Evolutionary conservation across 768 basidiomycete genomes (phyloP).

Genomic region (Lactarius hengduanensis): DNA sequence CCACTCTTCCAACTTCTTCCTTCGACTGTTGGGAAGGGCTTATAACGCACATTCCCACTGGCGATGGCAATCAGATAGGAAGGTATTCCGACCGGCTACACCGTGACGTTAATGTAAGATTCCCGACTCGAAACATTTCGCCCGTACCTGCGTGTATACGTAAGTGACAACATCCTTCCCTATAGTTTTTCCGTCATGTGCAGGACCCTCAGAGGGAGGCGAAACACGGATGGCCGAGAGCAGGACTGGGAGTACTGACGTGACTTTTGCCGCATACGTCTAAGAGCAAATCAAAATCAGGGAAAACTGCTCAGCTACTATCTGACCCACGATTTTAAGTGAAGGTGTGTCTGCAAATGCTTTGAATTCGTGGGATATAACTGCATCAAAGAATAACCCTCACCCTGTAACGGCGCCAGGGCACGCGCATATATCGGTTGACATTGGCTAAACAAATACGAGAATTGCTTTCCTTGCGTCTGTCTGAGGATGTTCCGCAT

Average conservation of each 20-base stretch:
- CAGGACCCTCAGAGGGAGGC: conserved; percentile 66
- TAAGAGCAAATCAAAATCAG: conserved; percentile 34
- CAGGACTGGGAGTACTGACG: conserved; percentile 79
- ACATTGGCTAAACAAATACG: conserved; percentile 90
- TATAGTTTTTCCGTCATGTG: conserved; percentile 70
- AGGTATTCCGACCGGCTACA: conserved; percentile 79
- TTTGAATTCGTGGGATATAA: not conserved
- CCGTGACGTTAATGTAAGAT: conserved; percentile 1
- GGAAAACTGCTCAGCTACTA: not conserved
- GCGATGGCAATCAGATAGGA: conserved; percentile 94
- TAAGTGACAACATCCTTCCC: conserved; percentile 76
- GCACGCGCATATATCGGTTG: conserved; percentile 89
- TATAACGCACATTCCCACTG: conserved; percentile 76
- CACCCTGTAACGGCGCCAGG: conserved; percentile 77
- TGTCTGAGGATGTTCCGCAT: conserved; percentile 46
- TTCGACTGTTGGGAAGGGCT: conserved; percentile 53
- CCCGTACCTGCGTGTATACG: conserved; percentile 68
- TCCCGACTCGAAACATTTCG: not conserved
- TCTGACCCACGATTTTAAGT: conserved; percentile 68
- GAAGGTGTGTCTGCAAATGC: conserved; percentile 71
- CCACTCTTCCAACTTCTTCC: conserved; percentile 80
- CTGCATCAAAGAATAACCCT: not conserved
- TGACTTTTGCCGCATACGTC: conserved; percentile 83
- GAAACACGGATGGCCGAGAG: conserved; percentile 81
- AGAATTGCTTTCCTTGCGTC: conserved; percentile 81